These are phyloP conservation scores for Penicillium crystallinum DNA, from an alignment of 495 filamentous ascomycete species.

Conservation along the genomic window DNA sequence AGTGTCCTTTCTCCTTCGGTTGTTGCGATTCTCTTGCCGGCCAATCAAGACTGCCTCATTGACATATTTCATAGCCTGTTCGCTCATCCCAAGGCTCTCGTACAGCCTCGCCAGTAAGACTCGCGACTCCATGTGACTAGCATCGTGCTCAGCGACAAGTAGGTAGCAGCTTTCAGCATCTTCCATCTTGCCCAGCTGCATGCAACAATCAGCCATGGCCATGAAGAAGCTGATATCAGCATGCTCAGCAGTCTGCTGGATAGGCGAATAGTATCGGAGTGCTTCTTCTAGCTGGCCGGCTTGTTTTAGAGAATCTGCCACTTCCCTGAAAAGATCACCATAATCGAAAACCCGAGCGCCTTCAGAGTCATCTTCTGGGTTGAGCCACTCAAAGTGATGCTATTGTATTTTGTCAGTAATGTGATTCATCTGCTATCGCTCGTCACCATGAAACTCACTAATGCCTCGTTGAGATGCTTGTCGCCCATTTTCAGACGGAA, in stretches of 20 bases:
- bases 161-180: conserved; percentile 73
- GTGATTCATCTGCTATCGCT: background rate
- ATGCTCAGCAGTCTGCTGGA: conserved; percentile 53
- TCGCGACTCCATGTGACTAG: conserved; percentile 63
- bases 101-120: conserved; percentile 75
- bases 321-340: conserved; percentile 70
- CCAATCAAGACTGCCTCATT: conserved; percentile 66
- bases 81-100: conserved; percentile 60
- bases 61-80: conserved; percentile 68
- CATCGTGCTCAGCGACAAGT: conserved; percentile 62
- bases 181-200: conserved; percentile 52
- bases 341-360: conserved; percentile 54
- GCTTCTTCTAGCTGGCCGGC: conserved; percentile 55
- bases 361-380: conserved; percentile 48
- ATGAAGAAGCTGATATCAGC: conserved; percentile 60
- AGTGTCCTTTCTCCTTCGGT: conserved; percentile 35
- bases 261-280: conserved; percentile 65
- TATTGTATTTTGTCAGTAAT: conserved; percentile 20
- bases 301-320: conserved; percentile 61
- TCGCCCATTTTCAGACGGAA: conserved; percentile 65
- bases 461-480: conserved; percentile 63
- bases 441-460: conserved; percentile 46
- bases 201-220: conserved; percentile 68
- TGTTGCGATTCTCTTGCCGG: conserved; percentile 34
- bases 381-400: conserved; percentile 61